Base-by-base conservation (phyloP, 2,329 filamentous ascomycete genomes). In the Hymenoscyphus occultus region DNA sequence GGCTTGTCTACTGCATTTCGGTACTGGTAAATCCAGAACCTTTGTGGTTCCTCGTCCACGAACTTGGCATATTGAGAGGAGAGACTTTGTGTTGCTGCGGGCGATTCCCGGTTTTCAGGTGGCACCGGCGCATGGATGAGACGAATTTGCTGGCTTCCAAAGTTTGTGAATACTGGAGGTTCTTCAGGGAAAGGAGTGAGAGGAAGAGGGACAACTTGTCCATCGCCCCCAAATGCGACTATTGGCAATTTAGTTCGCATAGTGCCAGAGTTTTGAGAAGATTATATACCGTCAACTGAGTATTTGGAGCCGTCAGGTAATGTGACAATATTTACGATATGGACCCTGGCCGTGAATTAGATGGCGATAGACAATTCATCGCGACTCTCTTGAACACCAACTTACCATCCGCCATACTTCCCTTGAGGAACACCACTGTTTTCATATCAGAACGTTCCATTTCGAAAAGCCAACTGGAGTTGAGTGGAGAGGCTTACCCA, bases 1-100 rank as follows among this genome's bases (percentile, higher is more conserved):
- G 79, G 78, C 58, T 76, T 77, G 0, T 81, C 76, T 0, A 73
- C 56, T 4, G 76, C 75, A 67, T 84, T 81, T 35, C 84, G 81
- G 68, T 84, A 84, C 74, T 90, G 82, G 72, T 88, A 89, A 64
- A 90, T 81, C 88, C 87, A 90, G 64, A 84, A 75, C 65, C 81
- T 82, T 40, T 77, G 74, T 22, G 39, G 19, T 10, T 51, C 40
- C 19, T 16, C 22, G 5, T 39, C n/a, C 7, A 48, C 28, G 28
- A 39, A 42, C 5, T 12, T 60, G 5, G 39, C 32, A 22, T 60
- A 60, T 42, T 60, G 59, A 5, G 39, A 28, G n/a, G 59, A 60
- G 48, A 54, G 22, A 22, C 1, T 22, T 45, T 42, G 59, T 45
- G 9, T 60, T 5, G 59, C 40, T 16, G 39, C 14, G 4, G 28